These are phyloP conservation scores for Colletotrichum neosansevieriae DNA, from an alignment of 2,329 filamentous ascomycete genomes.

Conservation along the genomic window DNA sequence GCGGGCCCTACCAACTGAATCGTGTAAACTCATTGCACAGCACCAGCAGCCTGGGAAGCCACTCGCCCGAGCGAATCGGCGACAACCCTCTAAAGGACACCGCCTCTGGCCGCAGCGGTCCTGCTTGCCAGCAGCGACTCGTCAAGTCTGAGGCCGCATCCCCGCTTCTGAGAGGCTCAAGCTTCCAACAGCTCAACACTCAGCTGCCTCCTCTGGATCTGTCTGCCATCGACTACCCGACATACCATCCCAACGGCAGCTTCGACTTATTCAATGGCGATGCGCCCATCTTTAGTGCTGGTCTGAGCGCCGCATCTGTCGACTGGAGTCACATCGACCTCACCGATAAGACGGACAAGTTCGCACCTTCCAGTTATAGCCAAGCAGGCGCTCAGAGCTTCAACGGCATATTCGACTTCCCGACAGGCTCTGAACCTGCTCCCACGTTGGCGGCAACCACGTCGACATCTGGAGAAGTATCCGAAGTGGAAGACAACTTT, in stretches of 20 bases:
- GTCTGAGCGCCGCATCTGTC: constrained; percentile 66
- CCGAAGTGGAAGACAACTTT: constrained; percentile 72
- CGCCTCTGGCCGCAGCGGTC: constrained; percentile 52
- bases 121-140: constrained; percentile 61
- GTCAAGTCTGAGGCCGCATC: constrained; percentile 73
- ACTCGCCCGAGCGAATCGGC: constrained; percentile 58
- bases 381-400: constrained; percentile 64
- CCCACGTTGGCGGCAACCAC: constrained; percentile 67
- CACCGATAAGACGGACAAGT: constrained; percentile 58
- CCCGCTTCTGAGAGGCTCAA: constrained; percentile 63
- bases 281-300: constrained; percentile 71
- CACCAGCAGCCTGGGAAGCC: constrained; percentile 60
- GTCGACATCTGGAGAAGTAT: constrained; percentile 75
- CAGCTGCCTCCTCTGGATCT: constrained; percentile 70
- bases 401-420: constrained; percentile 64
- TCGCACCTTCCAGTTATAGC: constrained; percentile 67
- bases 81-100: constrained; percentile 55
- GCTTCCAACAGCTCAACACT: constrained; percentile 64
- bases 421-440: constrained; percentile 65
- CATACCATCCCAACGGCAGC: constrained; percentile 59
- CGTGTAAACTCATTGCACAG: constrained; percentile 70
- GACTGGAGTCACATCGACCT: constrained; percentile 62
- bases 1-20: constrained; percentile 70
- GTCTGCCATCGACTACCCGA: constrained; percentile 64
- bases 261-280: constrained; percentile 69